Conservation (phyloP, 805 yeast species). For the Clavispora asparagi region DNA sequence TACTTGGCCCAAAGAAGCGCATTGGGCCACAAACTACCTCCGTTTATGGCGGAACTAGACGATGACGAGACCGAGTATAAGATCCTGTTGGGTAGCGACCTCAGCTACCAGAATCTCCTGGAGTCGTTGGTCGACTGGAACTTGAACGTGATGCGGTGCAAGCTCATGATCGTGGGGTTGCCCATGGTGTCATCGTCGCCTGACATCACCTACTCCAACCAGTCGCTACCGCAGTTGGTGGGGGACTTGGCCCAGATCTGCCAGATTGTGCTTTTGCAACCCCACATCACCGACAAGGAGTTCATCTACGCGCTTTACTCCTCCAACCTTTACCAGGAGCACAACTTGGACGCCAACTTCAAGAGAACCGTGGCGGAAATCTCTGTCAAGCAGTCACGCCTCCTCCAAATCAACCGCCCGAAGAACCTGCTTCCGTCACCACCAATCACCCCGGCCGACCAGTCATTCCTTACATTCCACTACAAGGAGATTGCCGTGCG, state of each 20-base stretch:
- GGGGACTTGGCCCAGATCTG: conserved; percentile 39
- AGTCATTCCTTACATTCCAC: conserved; percentile 27
- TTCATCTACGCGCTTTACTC: conserved; percentile 35
- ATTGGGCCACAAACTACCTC: background rate
- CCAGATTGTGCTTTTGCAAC: conserved; percentile 35
- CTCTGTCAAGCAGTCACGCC: conserved; percentile 43
- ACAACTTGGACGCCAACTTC: conserved; percentile 39
- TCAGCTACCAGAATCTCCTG: conserved; percentile 31
- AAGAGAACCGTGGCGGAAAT: conserved; percentile 45
- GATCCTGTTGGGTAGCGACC: conserved; percentile 37
- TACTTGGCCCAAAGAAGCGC: conserved; percentile 6
- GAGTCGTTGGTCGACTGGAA: conserved; percentile 49
- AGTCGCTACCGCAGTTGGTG: conserved; percentile 33
- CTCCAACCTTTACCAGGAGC: conserved; percentile 45
- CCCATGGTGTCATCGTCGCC: conserved; percentile 36
- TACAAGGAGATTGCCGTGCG: conserved; percentile 43
- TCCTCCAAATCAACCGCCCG: conserved; percentile 33
- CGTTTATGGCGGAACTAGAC: background rate
- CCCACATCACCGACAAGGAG: conserved; percentile 39
- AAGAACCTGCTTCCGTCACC: conserved; percentile 12
- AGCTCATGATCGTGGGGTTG: conserved; percentile 36
- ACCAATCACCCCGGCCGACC: conserved; percentile 29
- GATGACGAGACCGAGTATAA: conserved; percentile 26
- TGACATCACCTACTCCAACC: conserved; percentile 27
- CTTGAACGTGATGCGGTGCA: conserved; percentile 45